Percentiles rank a stretch among this genome's conserved stretches.
Evolutionary conservation across 1,284 basidiomycete genomes (phyloP).

Genomic region (Irpex sp.): DNA sequence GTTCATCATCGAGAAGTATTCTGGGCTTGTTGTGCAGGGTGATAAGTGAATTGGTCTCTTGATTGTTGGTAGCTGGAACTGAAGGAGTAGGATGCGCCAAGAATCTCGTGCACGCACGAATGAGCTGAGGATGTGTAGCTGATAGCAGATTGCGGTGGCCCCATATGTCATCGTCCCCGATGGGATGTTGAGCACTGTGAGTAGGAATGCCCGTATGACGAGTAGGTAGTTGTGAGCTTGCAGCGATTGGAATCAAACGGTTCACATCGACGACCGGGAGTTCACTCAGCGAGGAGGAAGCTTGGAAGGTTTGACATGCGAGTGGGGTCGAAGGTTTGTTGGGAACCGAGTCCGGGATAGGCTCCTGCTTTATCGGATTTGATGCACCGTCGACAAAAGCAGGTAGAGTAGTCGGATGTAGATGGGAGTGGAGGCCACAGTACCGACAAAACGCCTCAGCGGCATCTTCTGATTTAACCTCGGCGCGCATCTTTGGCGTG

Average conservation of each 20-base stretch:
- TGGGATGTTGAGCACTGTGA: too few species aligned
- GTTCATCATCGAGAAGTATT: conserved; percentile 29
- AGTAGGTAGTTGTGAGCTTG: not conserved
- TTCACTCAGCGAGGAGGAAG: conserved; percentile 1
- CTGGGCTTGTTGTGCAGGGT: conserved; percentile 9
- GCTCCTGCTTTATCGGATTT: conserved; percentile 7
- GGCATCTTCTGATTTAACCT: not conserved
- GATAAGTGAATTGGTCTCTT: not conserved
- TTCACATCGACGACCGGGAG: conserved; percentile 24
- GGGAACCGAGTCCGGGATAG: not conserved
- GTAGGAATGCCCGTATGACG: not conserved
- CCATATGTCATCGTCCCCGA: not conserved
- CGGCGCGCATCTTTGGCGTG: not conserved
- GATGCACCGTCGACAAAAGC: not conserved
- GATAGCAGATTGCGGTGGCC: conserved; percentile 17
- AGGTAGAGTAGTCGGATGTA: conserved; percentile 1
- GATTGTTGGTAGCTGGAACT: not conserved
- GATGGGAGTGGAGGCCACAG: conserved; percentile 10
- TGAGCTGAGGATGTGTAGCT: conserved; percentile 21
- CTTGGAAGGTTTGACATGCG: not conserved
- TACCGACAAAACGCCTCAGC: conserved; percentile 7
- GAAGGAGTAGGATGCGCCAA: not conserved
- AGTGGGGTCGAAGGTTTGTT: not conserved
- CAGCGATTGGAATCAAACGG: conserved; percentile 8
- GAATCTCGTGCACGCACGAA: conserved; percentile 16